Evolutionary conservation across 2,329 filamentous ascomycete genomes (phyloP).

Genomic region (Tolypocladium sp.): DNA sequence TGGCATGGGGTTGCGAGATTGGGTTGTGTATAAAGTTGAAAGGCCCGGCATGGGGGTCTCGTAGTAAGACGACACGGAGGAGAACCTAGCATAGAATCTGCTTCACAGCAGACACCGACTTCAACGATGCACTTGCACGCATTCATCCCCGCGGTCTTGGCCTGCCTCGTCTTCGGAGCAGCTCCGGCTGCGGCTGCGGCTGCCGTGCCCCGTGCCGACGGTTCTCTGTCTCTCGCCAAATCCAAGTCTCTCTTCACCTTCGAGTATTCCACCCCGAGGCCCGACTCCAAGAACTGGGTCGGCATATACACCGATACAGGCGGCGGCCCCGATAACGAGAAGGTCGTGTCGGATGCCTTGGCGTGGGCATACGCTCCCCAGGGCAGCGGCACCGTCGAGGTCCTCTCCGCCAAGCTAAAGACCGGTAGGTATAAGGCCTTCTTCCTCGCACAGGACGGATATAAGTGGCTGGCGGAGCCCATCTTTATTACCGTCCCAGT

Average conservation of each 20-base stretch:
- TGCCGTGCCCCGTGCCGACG: neutral
- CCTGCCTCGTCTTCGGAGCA: neutral
- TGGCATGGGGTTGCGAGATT: neutral
- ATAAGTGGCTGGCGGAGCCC: slow-evolving; percentile 25
- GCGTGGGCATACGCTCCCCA: slow-evolving; percentile 23
- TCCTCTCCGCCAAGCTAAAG: slow-evolving; percentile 14
- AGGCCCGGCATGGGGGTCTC: neutral
- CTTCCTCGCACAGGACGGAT: slow-evolving; percentile 24
- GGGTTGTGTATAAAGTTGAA: neutral
- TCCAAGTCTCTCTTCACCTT: slow-evolving; percentile 19
- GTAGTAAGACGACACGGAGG: too few species aligned
- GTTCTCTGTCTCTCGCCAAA: slow-evolving; percentile 4
- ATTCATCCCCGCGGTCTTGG: neutral
- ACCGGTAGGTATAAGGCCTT: slow-evolving; percentile 24
- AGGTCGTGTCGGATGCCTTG: slow-evolving; percentile 16
- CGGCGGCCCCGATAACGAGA: slow-evolving; percentile 24
- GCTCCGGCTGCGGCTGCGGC: neutral
- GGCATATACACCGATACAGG: slow-evolving; percentile 22
- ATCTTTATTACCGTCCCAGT: slow-evolving; percentile 17
- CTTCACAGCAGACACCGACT: neutral
- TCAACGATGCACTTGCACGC: neutral
- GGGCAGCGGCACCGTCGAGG: slow-evolving; percentile 14
- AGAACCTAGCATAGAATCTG: neutral
- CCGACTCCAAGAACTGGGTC: slow-evolving; percentile 26
- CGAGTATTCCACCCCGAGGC: slow-evolving; percentile 19